Evolutionary conservation across 768 basidiomycete genomes (phyloP).

Genomic region (Amanita phalloides): DNA sequence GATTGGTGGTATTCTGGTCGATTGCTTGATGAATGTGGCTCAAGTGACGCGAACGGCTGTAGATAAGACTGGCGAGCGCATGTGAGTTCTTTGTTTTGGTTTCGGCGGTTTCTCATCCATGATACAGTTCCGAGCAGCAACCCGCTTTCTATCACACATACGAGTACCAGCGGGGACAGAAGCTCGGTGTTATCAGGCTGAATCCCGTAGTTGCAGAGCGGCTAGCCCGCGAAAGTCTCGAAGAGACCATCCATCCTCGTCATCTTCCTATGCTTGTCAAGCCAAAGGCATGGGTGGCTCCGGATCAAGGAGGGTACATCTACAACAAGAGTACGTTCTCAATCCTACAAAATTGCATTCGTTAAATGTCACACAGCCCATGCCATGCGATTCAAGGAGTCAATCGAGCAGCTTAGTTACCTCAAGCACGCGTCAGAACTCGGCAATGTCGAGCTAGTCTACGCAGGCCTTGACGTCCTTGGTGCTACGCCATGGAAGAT

Average conservation of each 20-base stretch:
- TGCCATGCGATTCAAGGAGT: slow-evolving; percentile 92
- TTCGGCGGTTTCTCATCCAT: slow-evolving; percentile 5
- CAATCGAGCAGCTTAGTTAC: slow-evolving; percentile 71
- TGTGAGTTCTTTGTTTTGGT: slow-evolving; percentile 35
- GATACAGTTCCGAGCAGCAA: slow-evolving; percentile 58
- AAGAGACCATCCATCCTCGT: slow-evolving; percentile 75
- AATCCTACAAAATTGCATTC: slow-evolving; percentile 2
- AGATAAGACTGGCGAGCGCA: slow-evolving; percentile 44
- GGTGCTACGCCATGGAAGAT: slow-evolving; percentile 86
- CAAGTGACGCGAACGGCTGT: slow-evolving; percentile 52
- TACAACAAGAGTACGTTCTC: slow-evolving; percentile 54
- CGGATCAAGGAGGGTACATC: slow-evolving; percentile 76
- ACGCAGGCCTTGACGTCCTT: slow-evolving; percentile 82
- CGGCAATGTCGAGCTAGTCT: slow-evolving; percentile 77
- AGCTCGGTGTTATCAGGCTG: slow-evolving; percentile 84
- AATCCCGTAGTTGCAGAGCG: slow-evolving; percentile 74
- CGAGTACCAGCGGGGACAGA: slow-evolving; percentile 88
- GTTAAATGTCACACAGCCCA: slow-evolving; percentile 20
- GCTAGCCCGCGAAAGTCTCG: slow-evolving; percentile 62
- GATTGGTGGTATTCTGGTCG: slow-evolving; percentile 75
- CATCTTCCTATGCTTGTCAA: slow-evolving; percentile 93
- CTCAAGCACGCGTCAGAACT: slow-evolving; percentile 61
- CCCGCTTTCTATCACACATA: slow-evolving; percentile 89
- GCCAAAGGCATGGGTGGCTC: slow-evolving; percentile 77
- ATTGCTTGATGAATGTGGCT: slow-evolving; percentile 78